Evolutionary conservation across 176 grass and related monocot genomes (phyloP), one percentile per base, ranked within the genome.

Genomic region (Rhynchospora breviuscula): DNA sequence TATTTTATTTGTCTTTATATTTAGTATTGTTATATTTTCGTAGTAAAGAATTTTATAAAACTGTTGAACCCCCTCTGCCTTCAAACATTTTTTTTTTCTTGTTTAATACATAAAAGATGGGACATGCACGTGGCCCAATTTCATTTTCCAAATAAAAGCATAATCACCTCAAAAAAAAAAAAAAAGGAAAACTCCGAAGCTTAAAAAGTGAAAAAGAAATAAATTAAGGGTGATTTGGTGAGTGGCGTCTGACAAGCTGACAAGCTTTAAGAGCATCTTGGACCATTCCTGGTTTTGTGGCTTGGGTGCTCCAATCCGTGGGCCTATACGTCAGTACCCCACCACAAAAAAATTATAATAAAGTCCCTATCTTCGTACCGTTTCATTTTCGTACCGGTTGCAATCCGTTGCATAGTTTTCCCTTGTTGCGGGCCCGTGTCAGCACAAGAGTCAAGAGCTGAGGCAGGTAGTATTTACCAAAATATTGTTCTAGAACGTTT

Each of bases 181-280:
- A 59, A 58, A 58, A 6, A 58, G 18, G 54, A 57, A 64, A 29
- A 35, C n/a, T 46, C 44, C n/a, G 13, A 74, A 13, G 8, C 15
- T 40, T 40, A 74, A 76, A 76, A 52, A 11, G 18, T 15, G 7
- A 35, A 67, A 67, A 67, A 66, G 0, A 77, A 47, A 77, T 52
- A 23, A 54, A 23, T 59, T 8, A 59, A 15, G 52, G 25, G 23
- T 4, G 22, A 33, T 35, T 79, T 79, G 52, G 15, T 33, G 21
- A 31, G 51, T 15, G 75, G 11, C 8, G 22, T 15, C 73, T 52
- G 43, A 5, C 35, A 62, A 40, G 17, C 56, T 63, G 79, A 81
- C 79, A 81, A 80, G 57, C 57, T 81, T 40, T 64, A 81, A 81
- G 79, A 46, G 79, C 79, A 81, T 81, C 79, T 81, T 51, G 79